Conservation (phyloP, 1,284 basidiomycete species). For the Boletus smithii region DNA sequence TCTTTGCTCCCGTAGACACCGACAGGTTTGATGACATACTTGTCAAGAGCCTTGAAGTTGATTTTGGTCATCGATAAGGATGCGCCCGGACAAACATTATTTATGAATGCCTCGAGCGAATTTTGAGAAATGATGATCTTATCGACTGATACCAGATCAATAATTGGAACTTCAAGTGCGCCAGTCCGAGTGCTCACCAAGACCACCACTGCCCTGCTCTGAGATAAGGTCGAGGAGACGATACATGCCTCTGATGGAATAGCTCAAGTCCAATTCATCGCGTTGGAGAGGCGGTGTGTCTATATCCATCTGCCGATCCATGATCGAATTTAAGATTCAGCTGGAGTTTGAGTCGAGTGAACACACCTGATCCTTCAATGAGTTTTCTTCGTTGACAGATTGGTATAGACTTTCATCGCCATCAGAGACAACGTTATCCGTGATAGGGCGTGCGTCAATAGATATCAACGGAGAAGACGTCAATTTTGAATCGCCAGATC, state of each 20-base stretch:
- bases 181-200: conserved; percentile 35
- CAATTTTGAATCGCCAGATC: conserved; percentile 5
- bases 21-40: conserved; percentile 42
- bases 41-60: conserved; percentile 49
- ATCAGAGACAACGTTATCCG: conserved; percentile 4
- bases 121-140: conserved; percentile 56
- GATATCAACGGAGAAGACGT: conserved; percentile 3
- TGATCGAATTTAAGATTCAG: not conserved
- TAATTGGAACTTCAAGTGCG: not conserved
- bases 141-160: conserved; percentile 39
- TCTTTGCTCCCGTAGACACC: conserved; percentile 55
- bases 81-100: conserved; percentile 43
- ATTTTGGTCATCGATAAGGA: conserved; percentile 49
- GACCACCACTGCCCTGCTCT: conserved; percentile 49
- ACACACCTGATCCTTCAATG: conserved; percentile 14
- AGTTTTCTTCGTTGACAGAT: conserved; percentile 14
- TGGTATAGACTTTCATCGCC: conserved; percentile 19
- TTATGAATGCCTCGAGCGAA: conserved; percentile 43
- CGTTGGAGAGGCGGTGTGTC: conserved; percentile 4
- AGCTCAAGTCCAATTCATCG: conserved; percentile 28
- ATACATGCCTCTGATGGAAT: conserved; percentile 42
- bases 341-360: not conserved
- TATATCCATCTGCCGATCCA: conserved; percentile 23
- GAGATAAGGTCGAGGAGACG: conserved; percentile 51
- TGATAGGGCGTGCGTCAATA: not conserved